These are phyloP conservation scores for Phytophthora ramorum DNA, from an alignment of 352 stramenopile species.

Conservation along the genomic window DNA sequence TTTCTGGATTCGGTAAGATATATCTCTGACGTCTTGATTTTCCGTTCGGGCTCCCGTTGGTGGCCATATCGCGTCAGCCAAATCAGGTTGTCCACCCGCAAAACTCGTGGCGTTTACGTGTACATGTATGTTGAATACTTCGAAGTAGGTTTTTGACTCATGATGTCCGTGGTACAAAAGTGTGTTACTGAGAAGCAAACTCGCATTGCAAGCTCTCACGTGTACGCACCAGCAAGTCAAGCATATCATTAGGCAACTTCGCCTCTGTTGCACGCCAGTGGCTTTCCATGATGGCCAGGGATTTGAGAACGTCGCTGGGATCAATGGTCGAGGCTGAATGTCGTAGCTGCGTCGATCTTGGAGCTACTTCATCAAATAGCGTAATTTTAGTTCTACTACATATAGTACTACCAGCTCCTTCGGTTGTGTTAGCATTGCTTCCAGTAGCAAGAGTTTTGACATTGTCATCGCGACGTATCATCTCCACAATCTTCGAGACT, in stretches of 20 bases:
- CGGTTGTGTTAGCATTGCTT: background rate
- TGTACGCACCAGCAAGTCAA: slow-evolving; percentile 2
- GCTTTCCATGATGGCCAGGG: slow-evolving; percentile 3
- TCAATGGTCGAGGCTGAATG: background rate
- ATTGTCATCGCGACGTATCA: background rate
- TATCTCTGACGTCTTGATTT: too few species aligned
- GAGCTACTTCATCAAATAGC: background rate
- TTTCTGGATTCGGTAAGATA: too few species aligned
- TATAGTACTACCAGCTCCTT: background rate
- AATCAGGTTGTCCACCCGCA: too few species aligned
- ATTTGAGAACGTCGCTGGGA: background rate
- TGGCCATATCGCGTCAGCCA: too few species aligned
- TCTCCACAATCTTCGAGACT: background rate
- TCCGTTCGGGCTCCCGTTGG: too few species aligned
- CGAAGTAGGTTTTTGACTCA: too few species aligned
- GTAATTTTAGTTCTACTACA: background rate
- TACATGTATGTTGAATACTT: too few species aligned
- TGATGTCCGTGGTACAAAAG: too few species aligned
- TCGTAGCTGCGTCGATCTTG: background rate
- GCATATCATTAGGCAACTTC: background rate
- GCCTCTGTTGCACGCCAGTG: slow-evolving; percentile 2
- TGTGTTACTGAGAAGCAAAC: background rate
- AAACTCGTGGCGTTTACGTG: too few species aligned
- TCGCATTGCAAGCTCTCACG: background rate
- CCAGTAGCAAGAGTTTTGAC: background rate